These are phyloP conservation scores for Rhodamnia argentea DNA, from an alignment of 345 rosid genomes.

Conservation along the genomic window DNA sequence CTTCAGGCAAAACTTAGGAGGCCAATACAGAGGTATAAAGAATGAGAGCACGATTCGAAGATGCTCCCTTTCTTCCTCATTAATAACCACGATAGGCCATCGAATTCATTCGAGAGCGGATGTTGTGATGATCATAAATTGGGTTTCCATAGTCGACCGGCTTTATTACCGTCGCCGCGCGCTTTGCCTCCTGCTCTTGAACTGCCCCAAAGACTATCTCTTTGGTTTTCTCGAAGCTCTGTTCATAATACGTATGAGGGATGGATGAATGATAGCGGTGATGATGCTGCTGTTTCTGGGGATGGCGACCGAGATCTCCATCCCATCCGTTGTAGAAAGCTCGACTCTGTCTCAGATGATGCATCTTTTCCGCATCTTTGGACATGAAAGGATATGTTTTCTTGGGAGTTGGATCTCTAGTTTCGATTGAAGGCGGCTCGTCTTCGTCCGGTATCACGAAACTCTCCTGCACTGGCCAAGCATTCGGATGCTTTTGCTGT, in stretches of 20 bases:
- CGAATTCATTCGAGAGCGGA: constrained; percentile 32
- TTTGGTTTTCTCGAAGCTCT: constrained; percentile 59
- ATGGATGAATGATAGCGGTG: constrained; percentile 59
- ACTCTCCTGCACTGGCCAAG: constrained; percentile 74
- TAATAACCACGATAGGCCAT: constrained; percentile 37
- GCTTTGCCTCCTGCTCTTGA: constrained; percentile 57
- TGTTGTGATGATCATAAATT: constrained; percentile 29
- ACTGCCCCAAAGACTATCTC: constrained; percentile 88
- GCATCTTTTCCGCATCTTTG: constrained; percentile 81
- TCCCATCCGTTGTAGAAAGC: constrained; percentile 69
- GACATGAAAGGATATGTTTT: constrained; percentile 95
- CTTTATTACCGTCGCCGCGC: constrained; percentile 30
- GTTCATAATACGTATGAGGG: constrained; percentile 72
- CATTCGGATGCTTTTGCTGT: constrained; percentile 22
- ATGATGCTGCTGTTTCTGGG: constrained; percentile 48
- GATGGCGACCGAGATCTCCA: constrained; percentile 32
- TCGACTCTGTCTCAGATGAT: constrained; percentile 77
- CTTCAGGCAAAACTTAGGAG: not conserved
- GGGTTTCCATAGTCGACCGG: constrained; percentile 47
- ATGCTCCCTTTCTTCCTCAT: not conserved
- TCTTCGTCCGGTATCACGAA: constrained; percentile 66
- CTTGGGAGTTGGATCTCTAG: constrained; percentile 73
- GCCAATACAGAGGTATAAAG: not conserved
- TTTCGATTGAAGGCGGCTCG: constrained; percentile 77
- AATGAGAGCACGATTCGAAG: not conserved